Percentiles rank a stretch among this genome's conserved stretches.
These are phyloP conservation scores for Monosporozyma unispora DNA, from an alignment of 805 yeast genomes.

Conservation along the genomic window DNA sequence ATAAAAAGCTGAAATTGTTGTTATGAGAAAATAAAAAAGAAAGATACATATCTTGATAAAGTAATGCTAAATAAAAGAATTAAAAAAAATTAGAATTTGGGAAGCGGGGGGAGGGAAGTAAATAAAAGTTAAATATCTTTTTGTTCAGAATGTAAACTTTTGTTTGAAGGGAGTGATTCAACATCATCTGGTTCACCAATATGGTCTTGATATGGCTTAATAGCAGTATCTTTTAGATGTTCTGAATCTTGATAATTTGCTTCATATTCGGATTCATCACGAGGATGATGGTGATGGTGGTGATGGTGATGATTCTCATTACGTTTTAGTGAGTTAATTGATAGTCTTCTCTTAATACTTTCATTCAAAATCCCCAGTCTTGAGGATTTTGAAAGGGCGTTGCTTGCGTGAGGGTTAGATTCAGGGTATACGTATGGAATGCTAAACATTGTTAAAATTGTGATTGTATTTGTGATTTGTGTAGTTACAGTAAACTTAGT, in stretches of 20 bases:
- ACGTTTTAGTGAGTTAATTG: background rate
- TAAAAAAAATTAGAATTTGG: too few relatives aligned
- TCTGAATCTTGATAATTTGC: too few relatives aligned
- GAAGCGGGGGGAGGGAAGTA: too few relatives aligned
- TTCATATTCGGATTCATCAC: too few relatives aligned
- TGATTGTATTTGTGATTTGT: background rate
- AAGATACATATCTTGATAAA: background rate
- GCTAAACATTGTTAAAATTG: background rate
- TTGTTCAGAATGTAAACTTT: background rate
- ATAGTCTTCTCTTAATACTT: conserved; percentile 1
- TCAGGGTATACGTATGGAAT: background rate
- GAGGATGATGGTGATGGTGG: conserved; percentile 1
- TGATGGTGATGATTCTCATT: background rate
- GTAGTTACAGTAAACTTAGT: too few relatives aligned
- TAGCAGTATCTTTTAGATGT: background rate
- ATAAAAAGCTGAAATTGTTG: too few relatives aligned
- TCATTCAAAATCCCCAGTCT: background rate
- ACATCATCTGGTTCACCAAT: background rate
- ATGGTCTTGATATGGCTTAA: background rate
- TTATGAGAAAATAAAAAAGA: background rate
- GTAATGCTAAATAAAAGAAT: too few relatives aligned
- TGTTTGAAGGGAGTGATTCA: background rate
- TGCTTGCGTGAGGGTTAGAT: background rate
- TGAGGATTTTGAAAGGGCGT: background rate
- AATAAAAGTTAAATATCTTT: background rate